phyloP scores from a whole-genome alignment of 192 early-diverging fungal species.

The Lobosporangium transversale region DNA sequence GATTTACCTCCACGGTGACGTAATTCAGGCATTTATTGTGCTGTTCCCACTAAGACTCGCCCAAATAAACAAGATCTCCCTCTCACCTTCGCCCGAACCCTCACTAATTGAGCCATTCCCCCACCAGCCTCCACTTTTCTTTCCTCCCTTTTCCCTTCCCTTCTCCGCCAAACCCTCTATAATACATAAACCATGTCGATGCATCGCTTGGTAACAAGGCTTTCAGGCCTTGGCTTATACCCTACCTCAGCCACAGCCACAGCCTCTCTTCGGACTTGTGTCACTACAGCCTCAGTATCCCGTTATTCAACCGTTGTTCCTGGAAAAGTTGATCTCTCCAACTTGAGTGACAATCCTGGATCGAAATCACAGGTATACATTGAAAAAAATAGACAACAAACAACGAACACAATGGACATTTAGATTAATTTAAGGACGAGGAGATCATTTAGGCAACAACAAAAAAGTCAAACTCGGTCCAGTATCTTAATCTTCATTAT shows the following conservation, averaged over 20 bases:
- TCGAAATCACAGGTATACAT: slow-evolving; percentile 50
- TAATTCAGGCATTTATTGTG: no score
- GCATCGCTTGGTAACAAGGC: slow-evolving; percentile 39
- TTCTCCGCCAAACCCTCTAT: not conserved
- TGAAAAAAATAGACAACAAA: not conserved
- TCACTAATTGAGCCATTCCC: no score
- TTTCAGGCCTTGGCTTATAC: slow-evolving; percentile 49
- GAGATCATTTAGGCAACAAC: no score
- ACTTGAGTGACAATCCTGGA: slow-evolving; percentile 51
- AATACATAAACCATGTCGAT: slow-evolving; percentile 26
- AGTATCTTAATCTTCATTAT: no score
- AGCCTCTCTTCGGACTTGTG: not conserved
- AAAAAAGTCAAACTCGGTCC: no score
- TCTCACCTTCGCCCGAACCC: no score
- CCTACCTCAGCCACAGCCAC: slow-evolving; percentile 7
- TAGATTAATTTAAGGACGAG: no score
- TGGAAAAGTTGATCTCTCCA: slow-evolving; percentile 45
- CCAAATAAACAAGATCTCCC: no score
- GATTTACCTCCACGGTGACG: no score
- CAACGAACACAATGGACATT: no score
- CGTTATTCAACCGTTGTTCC: slow-evolving; percentile 27
- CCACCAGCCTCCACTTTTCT: no score
- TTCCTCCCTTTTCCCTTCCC: not conserved
- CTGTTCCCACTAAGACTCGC: no score
- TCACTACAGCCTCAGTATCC: slow-evolving; percentile 9